Base-by-base conservation (phyloP, 495 filamentous ascomycete species). In the Talaromyces thailandensis region DNA sequence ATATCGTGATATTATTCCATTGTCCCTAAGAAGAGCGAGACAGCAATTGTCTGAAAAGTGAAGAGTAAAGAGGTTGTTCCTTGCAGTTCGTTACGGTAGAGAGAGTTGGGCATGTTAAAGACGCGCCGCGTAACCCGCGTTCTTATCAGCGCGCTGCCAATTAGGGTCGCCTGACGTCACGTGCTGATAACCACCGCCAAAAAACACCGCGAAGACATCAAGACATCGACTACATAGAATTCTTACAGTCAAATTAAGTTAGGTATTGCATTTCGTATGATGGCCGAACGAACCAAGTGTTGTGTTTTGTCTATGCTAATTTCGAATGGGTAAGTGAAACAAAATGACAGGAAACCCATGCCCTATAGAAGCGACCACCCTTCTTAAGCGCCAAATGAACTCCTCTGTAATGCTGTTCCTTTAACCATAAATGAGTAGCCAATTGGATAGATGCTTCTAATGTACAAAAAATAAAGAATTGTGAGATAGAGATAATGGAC, bases 91-190 rank as follows among this genome's bases (percentile, higher is more conserved):
- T n/a, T 23, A 25, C 12, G 21, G 16, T n/a, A n/a, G n/a, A 3
- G 31, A 35, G 7, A 56, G 52, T 56, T 56, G n/a, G n/a, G n/a
- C n/a, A 57, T 57, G 18, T 6, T 32, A 18, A 23, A 31, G 24
- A 57, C 55, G 55, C 55, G 55, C n/a, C 55, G 55, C 55, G 24
- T 25, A 55, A 55, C 23, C 51, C 55, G 55, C 55, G 55, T 57
- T 35, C 26, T 57, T 57, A 57, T 57, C 55, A 21, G 16, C 55
- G 55, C 55, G 55, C 0, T 57, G 14, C n/a, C 23, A 25, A 23
- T 53, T 48, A 48, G 43, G 43, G 55, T 16, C n/a, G 8, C 12
- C 14, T 5, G 0, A 11, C 12, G 23, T 59, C 57, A 59, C 57
- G 57, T 59, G 57, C 32, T 25, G 57, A 59, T 59, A 59, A 59